Conservation (phyloP, 2,329 filamentous ascomycete species). For the Cercospora zeina region DNA sequence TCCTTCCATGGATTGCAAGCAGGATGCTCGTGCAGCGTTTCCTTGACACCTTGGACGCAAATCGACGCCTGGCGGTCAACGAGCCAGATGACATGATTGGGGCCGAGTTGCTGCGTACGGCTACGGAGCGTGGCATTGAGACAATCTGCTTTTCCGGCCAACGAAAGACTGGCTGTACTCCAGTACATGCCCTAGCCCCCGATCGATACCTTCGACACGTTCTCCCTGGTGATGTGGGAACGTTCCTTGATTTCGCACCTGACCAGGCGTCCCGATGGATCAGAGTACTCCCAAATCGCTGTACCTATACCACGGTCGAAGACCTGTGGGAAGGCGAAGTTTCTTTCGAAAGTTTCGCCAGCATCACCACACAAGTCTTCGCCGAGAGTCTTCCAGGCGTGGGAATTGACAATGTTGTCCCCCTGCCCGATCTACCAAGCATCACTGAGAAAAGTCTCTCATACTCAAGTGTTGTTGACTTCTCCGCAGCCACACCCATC, state of each 20-base stretch:
- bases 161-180: conserved; percentile 12
- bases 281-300: conserved; percentile 14
- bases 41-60: conserved; percentile 8
- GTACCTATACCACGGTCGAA: conserved; percentile 8
- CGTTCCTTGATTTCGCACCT: conserved; percentile 17
- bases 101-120: conserved; percentile 11
- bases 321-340: conserved; percentile 8
- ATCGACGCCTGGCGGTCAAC: conserved; percentile 16
- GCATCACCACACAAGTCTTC: conserved; percentile 12
- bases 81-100: conserved; percentile 15
- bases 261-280: conserved; percentile 9
- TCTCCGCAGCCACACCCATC: conserved; percentile 15
- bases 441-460: conserved; percentile 9
- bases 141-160: conserved; percentile 16
- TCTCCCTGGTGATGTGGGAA: conserved; percentile 16
- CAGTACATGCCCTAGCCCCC: conserved; percentile 5
- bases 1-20: conserved; percentile 15
- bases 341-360: conserved; percentile 11
- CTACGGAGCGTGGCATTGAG: conserved; percentile 8
- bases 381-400: conserved; percentile 3
- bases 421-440: conserved; percentile 10
- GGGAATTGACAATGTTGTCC: conserved; percentile 7
- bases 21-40: conserved; percentile 16
- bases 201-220: conserved; percentile 10
- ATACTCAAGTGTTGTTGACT: conserved; percentile 17